Conservation (phyloP, 768 basidiomycete species). For the Agaricus sinodeliciosus region DNA sequence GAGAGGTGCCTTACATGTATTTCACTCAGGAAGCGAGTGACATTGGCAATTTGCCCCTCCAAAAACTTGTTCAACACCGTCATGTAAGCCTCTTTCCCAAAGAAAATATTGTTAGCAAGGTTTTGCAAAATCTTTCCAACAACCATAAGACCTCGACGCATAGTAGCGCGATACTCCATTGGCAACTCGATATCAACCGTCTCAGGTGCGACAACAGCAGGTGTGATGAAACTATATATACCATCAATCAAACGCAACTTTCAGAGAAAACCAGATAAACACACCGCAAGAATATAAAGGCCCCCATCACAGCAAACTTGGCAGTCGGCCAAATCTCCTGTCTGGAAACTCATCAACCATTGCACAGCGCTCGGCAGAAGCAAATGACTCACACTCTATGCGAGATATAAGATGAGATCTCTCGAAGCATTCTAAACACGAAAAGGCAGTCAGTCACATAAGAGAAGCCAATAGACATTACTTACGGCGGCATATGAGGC, state of each 20-base stretch:
- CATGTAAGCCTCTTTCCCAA: conserved; percentile 89
- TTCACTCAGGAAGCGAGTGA: conserved; percentile 74
- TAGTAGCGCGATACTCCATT: conserved; percentile 40
- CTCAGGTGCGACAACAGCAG: conserved; percentile 84
- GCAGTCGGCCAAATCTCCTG: conserved; percentile 69
- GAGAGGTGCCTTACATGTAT: conserved; percentile 46
- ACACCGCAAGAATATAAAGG: conserved; percentile 86
- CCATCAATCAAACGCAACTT: neutral
- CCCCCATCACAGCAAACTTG: conserved; percentile 77
- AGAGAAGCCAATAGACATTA: conserved; percentile 1
- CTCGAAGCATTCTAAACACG: conserved; percentile 68
- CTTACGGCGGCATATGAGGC: conserved; percentile 69
- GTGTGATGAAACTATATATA: conserved; percentile 74
- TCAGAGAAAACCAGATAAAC: neutral
- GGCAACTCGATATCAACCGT: conserved; percentile 78
- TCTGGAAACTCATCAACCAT: conserved; percentile 21
- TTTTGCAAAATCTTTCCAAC: conserved; percentile 93
- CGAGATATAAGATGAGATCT: conserved; percentile 79
- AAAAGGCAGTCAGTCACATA: neutral
- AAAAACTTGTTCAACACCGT: conserved; percentile 72
- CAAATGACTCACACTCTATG: conserved; percentile 57
- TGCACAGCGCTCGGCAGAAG: neutral
- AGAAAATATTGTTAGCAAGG: conserved; percentile 89
- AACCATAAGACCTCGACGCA: conserved; percentile 76
- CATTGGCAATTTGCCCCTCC: conserved; percentile 57